These are phyloP conservation scores for Alloascoidea africana DNA, from an alignment of 805 yeast genomes.

Conservation along the genomic window DNA sequence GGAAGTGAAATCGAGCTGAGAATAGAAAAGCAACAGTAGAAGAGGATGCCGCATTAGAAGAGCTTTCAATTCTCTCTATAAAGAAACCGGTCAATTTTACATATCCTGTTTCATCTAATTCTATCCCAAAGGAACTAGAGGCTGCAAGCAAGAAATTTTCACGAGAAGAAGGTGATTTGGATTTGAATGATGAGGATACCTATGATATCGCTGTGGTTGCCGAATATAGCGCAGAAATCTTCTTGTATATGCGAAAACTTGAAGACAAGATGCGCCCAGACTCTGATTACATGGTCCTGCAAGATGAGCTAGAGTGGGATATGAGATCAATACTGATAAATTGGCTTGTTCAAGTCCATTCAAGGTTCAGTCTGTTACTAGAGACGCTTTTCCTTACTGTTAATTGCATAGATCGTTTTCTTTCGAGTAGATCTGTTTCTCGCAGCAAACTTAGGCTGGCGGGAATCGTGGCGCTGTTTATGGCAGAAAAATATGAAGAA, in stretches of 20 bases:
- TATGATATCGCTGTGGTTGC: constrained; percentile 72
- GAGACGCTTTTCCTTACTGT: constrained; percentile 63
- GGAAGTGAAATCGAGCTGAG: too few species aligned
- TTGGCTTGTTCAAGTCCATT: constrained; percentile 73
- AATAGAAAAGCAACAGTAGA: too few species aligned
- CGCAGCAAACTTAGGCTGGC: constrained; percentile 61
- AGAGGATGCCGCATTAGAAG: too few species aligned
- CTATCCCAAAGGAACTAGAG: too few species aligned
- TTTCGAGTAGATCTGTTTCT: constrained; percentile 52
- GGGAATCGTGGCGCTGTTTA: constrained; percentile 68
- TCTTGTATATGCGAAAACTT: constrained; percentile 48
- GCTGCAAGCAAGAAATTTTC: too few species aligned
- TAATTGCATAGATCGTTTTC: constrained; percentile 61
- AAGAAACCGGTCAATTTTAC: too few species aligned
- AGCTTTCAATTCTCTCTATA: too few species aligned
- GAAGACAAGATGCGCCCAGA: constrained; percentile 52
- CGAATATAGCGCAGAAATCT: constrained; percentile 64
- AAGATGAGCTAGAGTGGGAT: constrained; percentile 66
- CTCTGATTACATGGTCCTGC: constrained; percentile 52
- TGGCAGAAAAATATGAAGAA: constrained; percentile 76
- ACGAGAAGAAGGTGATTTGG: too few species aligned
- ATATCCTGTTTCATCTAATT: too few species aligned
- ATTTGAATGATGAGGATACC: constrained; percentile 70
- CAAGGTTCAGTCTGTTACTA: constrained; percentile 56
- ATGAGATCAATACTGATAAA: constrained; percentile 60